These are phyloP conservation scores for Salix arbutifolia DNA, from an alignment of 345 rosid species.

Conservation along the genomic window DNA sequence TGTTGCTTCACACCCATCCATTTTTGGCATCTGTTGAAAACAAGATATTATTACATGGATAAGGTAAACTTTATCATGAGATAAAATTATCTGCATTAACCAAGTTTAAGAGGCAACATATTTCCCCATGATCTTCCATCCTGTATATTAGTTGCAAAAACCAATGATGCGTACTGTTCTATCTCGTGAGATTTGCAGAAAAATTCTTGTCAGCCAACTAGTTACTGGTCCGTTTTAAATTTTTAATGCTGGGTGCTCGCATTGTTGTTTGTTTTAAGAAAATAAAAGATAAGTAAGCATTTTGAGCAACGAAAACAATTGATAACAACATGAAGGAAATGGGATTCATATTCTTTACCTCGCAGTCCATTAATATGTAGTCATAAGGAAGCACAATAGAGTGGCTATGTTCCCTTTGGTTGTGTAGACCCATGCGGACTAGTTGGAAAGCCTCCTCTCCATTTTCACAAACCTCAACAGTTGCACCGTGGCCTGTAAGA, in stretches of 20 bases:
- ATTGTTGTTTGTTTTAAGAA: background rate
- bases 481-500: constrained; percentile 20
- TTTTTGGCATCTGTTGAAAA: constrained; percentile 18
- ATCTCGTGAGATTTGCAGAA: background rate
- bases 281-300: background rate
- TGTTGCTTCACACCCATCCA: constrained; percentile 30
- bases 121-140: background rate
- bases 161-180: background rate
- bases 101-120: background rate
- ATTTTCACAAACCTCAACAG: constrained; percentile 16
- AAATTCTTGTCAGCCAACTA: background rate
- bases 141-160: background rate
- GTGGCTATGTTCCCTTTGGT: background rate
- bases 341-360: constrained; percentile 1
- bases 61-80: background rate
- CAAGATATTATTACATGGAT: background rate
- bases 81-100: background rate
- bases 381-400: constrained; percentile 8
- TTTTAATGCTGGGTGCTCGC: too few relatives aligned
- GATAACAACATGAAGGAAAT: too few relatives aligned
- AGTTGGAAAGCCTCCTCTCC: constrained; percentile 18
- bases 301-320: background rate
- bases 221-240: background rate
- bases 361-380: constrained; percentile 28
- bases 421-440: constrained; percentile 4